A percentile compares a stretch with the other conserved stretches of the same genome.
phyloP scores from a whole-genome alignment of 2,329 filamentous ascomycete species.

The Biscogniauxia sp. region DNA sequence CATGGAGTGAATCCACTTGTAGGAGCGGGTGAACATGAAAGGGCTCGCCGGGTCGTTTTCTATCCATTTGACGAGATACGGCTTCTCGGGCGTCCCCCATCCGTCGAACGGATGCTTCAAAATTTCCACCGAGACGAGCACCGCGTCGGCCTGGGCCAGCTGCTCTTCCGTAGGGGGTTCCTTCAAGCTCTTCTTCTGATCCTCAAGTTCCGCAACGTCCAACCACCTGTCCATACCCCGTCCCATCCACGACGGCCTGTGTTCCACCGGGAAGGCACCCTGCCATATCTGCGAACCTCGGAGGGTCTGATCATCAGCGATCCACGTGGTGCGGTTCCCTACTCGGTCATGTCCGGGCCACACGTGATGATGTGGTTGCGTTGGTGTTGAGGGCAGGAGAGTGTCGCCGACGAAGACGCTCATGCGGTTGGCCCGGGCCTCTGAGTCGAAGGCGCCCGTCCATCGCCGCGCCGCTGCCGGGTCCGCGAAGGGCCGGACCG shows the following conservation, averaged over 20 bases:
- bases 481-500: slow-evolving; percentile 7
- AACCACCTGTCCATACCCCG: slow-evolving; percentile 14
- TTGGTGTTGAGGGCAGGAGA: slow-evolving; percentile 13
- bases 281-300: slow-evolving; percentile 16
- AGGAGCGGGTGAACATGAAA: slow-evolving; percentile 35
- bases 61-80: slow-evolving; percentile 45
- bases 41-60: slow-evolving; percentile 45
- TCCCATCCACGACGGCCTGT: slow-evolving; percentile 13
- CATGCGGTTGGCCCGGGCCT: slow-evolving; percentile 20
- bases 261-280: slow-evolving; percentile 20
- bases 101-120: slow-evolving; percentile 40
- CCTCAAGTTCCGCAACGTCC: slow-evolving; percentile 15
- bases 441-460: slow-evolving; percentile 20
- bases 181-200: slow-evolving; percentile 10
- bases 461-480: slow-evolving; percentile 11
- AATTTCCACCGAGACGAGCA: slow-evolving; percentile 21
- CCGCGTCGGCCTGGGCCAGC: slow-evolving; percentile 12
- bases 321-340: slow-evolving; percentile 14
- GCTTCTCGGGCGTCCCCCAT: slow-evolving; percentile 41
- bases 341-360: slow-evolving; percentile 12
- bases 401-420: slow-evolving; percentile 19
- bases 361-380: slow-evolving; percentile 5
- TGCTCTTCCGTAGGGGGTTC: slow-evolving; percentile 16
- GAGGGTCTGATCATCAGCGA: slow-evolving; percentile 6
- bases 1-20: slow-evolving; percentile 40